Evolutionary conservation across 345 rosid species (phyloP), one percentile per base, ranked within the genome.

Genomic region (Xanthoceras sorbifolium): DNA sequence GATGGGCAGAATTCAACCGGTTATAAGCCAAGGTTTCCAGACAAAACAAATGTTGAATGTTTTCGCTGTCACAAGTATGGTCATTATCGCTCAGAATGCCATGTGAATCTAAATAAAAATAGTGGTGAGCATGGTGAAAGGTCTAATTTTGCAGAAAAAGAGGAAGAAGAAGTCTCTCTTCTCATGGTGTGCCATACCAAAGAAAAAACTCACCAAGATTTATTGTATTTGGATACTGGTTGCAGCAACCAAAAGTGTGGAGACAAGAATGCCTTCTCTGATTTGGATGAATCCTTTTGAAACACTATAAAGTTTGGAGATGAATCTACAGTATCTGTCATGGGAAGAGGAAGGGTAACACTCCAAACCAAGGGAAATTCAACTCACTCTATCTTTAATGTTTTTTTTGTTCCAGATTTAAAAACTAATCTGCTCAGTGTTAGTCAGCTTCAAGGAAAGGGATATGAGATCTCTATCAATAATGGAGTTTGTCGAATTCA

Each of bases 241-340:
- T 61, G 31, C 7, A 10, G 23, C 10, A 38, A 38, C 42, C 42
- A 38, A 6, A 38, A 6, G 42, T 38, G 42, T 38, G 42, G 42
- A 38, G 22, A 34, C n/a, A 54, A 71, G 28, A 7, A 0, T 7
- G 32, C 2, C 1, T 2, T 36, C 31, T 71, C 64, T 71, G 1
- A 32, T 14, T 34, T 57, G 5, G 31, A 71, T 36, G 12, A 36
- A 22, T 54, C 14, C 8, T 72, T 72, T 5, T 0, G 15, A 38
- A 52, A n/a, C 26, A 18, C 72, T 68, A 11, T 68, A 4, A 68
- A 68, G 72, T 68, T 68, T 44, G 72, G 55, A 1, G 55, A 68
- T 54, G 26, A 68, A 14, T 68, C 72, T 18, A 68, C 44, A 10
- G 57, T 68, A 20, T 68, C 34, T 12, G 20, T 68, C 20, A 68